A percentile compares a stretch with the other conserved stretches of the same genome.
Evolutionary conservation across 177 flowering plant genomes (phyloP).

Genomic region (Vitis hybrid): DNA sequence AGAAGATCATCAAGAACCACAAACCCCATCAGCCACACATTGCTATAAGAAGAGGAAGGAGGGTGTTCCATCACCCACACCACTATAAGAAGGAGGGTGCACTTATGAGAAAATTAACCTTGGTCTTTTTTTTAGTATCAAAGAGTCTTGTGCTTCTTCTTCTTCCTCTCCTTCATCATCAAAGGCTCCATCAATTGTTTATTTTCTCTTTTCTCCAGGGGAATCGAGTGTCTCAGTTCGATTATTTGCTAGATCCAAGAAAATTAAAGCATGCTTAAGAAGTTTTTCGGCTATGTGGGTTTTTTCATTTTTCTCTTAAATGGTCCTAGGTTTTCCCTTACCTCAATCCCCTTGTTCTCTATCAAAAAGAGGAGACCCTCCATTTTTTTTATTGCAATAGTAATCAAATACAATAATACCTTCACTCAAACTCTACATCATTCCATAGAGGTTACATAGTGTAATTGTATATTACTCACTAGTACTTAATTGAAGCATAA

Average conservation of each 20-base stretch:
- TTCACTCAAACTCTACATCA: too few species aligned
- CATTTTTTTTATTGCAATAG: background rate
- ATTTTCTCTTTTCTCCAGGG: conserved; percentile 29
- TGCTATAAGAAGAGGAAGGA: too few species aligned
- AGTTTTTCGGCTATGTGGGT: background rate
- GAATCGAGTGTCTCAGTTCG: conserved; percentile 77
- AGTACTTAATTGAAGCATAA: too few species aligned
- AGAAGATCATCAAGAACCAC: conserved; percentile 8
- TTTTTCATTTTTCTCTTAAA: conserved; percentile 3
- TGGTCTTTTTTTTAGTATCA: conserved; percentile 5
- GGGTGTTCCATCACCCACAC: too few species aligned
- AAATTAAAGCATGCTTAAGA: background rate
- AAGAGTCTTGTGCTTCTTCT: background rate
- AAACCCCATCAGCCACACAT: too few species aligned
- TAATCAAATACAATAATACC: too few species aligned
- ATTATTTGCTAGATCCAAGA: conserved; percentile 7
- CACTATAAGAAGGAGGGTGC: conserved; percentile 3
- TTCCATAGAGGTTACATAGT: too few species aligned
- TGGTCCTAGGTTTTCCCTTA: conserved; percentile 13
- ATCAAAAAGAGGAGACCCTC: background rate
- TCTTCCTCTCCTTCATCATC: background rate
- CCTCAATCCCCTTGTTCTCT: conserved; percentile 7
- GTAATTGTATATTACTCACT: too few species aligned
- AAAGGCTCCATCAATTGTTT: conserved; percentile 7
- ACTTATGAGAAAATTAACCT: background rate